Conservation (phyloP, 2,329 filamentous ascomycete species). For the Ophiostoma piceae region DNA sequence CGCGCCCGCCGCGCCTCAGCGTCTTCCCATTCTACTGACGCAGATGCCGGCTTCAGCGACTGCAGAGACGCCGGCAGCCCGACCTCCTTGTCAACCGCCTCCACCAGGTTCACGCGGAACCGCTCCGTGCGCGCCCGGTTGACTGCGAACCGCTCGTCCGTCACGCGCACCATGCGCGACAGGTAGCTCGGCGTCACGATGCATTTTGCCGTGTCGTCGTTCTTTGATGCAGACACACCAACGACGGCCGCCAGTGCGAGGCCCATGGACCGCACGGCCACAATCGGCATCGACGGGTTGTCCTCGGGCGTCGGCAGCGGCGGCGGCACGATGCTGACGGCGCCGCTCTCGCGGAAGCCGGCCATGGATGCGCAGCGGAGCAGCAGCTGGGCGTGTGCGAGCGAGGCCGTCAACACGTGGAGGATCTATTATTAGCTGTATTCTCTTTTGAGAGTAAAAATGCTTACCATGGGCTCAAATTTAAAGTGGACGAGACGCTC, state of each 20-base stretch:
- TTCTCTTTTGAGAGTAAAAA: not conserved
- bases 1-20: conserved; percentile 47
- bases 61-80: not conserved
- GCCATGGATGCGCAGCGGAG: conserved; percentile 71
- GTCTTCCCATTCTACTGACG: conserved; percentile 48
- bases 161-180: conserved; percentile 58
- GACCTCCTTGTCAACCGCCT: conserved; percentile 32
- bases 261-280: conserved; percentile 79
- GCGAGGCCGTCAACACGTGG: conserved; percentile 74
- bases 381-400: conserved; percentile 67
- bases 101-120: conserved; percentile 51
- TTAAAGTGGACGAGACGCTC: conserved; percentile 68
- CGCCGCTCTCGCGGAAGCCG: conserved; percentile 86
- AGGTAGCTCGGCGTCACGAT: conserved; percentile 66
- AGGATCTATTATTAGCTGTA: conserved; percentile 65
- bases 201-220: conserved; percentile 30
- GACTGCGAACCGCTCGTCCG: conserved; percentile 68
- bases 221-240: conserved; percentile 44
- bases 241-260: conserved; percentile 77
- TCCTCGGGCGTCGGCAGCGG: conserved; percentile 28
- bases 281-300: conserved; percentile 56
- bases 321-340: conserved; percentile 55
- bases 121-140: conserved; percentile 63
- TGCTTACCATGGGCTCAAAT: conserved; percentile 85
- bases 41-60: not conserved